Evolutionary conservation across 164 flowering plant species (phyloP).

Genomic region (Umbilicus rupestris): DNA sequence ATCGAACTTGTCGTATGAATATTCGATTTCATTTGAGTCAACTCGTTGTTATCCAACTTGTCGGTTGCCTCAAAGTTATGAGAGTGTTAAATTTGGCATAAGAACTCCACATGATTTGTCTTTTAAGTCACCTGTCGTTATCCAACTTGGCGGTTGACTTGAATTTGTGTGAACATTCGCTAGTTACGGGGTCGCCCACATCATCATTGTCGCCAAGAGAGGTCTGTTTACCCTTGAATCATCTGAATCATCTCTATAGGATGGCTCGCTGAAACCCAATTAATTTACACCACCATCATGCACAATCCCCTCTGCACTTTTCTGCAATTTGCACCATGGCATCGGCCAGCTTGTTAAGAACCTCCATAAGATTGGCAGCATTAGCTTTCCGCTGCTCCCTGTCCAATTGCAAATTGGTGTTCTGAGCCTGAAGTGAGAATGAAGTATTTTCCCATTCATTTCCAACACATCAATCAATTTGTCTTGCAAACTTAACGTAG

Average conservation of each 20-base stretch:
- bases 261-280: neutral
- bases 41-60: too few relatives aligned
- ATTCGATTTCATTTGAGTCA: too few relatives aligned
- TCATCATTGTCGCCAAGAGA: too few relatives aligned
- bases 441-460: slow-evolving; percentile 46
- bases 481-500: slow-evolving; percentile 22
- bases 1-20: too few relatives aligned
- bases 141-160: too few relatives aligned
- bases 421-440: slow-evolving; percentile 64
- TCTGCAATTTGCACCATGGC: slow-evolving; percentile 74
- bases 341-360: slow-evolving; percentile 73
- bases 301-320: slow-evolving; percentile 32
- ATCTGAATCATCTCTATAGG: neutral
- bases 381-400: slow-evolving; percentile 63
- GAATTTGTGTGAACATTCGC: too few relatives aligned
- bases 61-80: too few relatives aligned
- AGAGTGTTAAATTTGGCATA: too few relatives aligned
- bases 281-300: neutral
- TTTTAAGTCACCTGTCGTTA: too few relatives aligned
- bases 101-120: too few relatives aligned
- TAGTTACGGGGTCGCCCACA: too few relatives aligned
- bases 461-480: slow-evolving; percentile 54
- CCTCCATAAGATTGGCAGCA: slow-evolving; percentile 44
- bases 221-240: neutral
- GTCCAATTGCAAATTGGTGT: slow-evolving; percentile 42